These are phyloP conservation scores for Trichophyton mentagrophytes DNA, from an alignment of 2,329 filamentous ascomycete genomes.

Conservation along the genomic window DNA sequence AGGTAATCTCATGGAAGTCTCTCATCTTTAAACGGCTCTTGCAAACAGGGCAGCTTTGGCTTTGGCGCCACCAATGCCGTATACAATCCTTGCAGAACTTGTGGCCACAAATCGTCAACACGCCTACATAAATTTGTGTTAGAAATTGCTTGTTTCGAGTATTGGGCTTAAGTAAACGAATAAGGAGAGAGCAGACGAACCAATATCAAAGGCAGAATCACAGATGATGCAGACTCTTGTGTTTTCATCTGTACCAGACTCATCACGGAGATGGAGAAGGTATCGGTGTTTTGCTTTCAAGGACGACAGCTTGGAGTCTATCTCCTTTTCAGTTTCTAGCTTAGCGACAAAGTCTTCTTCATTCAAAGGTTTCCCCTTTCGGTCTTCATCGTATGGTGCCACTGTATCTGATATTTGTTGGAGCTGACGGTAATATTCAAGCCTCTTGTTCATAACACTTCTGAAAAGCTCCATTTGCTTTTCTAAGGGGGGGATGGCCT, in stretches of 20 bases:
- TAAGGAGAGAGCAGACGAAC: slow-evolving; percentile 40
- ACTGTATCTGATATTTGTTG: slow-evolving; percentile 87
- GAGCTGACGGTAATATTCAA: slow-evolving; percentile 83
- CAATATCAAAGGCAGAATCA: slow-evolving; percentile 60
- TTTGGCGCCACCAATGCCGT: slow-evolving; percentile 58
- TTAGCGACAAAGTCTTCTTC: slow-evolving; percentile 33
- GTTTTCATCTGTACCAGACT: slow-evolving; percentile 48
- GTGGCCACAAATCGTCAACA: slow-evolving; percentile 70
- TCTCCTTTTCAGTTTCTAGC: slow-evolving; percentile 36
- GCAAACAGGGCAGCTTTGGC: slow-evolving; percentile 72
- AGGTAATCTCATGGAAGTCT: slow-evolving; percentile 73
- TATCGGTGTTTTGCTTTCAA: slow-evolving; percentile 67
- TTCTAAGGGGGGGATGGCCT: slow-evolving; percentile 39
- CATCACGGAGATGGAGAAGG: slow-evolving; percentile 47
- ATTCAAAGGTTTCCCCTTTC: slow-evolving; percentile 45
- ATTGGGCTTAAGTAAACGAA: slow-evolving; percentile 6
- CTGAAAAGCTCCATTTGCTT: slow-evolving; percentile 64
- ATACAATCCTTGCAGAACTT: slow-evolving; percentile 87
- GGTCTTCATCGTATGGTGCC: slow-evolving; percentile 53
- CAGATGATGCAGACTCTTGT: slow-evolving; percentile 76
- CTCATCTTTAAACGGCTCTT: slow-evolving; percentile 52
- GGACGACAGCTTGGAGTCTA: slow-evolving; percentile 47
- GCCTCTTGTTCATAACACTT: slow-evolving; percentile 65
- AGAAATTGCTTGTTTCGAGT: background rate
- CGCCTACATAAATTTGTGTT: slow-evolving; percentile 18